Percentiles rank a stretch among this genome's conserved stretches.
Conservation (phyloP, 305 asterid species). For the Fraxinus dipetala region DNA sequence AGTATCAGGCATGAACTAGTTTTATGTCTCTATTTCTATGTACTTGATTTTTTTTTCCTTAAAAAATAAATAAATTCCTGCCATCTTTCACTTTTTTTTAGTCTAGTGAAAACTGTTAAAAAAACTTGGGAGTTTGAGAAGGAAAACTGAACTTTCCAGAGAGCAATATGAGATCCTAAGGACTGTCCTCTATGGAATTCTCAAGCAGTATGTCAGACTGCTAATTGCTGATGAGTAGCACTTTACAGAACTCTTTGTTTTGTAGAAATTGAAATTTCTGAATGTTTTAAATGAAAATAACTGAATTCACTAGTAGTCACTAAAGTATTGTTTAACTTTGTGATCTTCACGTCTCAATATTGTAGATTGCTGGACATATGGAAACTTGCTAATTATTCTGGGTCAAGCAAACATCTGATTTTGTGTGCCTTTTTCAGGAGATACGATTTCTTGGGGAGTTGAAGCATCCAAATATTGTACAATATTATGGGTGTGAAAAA, state of each 20-base stretch:
- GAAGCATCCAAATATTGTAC: conserved; percentile 80
- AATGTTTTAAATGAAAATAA: background rate
- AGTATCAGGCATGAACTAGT: background rate
- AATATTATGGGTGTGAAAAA: conserved; percentile 72
- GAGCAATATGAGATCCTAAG: background rate
- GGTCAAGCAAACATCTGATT: conserved; percentile 15
- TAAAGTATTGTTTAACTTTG: background rate
- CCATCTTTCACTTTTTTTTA: background rate
- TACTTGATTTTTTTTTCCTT: background rate
- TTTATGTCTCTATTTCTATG: background rate
- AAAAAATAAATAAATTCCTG: background rate
- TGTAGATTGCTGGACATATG: background rate
- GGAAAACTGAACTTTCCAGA: background rate
- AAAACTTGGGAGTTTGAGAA: background rate
- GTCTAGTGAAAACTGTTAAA: background rate
- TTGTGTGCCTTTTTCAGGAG: conserved; percentile 47
- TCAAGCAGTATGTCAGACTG: background rate
- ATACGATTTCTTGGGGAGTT: conserved; percentile 67
- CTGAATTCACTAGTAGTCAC: background rate
- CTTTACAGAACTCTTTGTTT: background rate
- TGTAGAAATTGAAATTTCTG: background rate
- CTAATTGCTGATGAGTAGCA: background rate
- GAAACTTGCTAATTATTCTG: background rate
- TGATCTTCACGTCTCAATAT: background rate
- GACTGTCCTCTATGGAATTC: background rate